Percentiles rank a stretch among this genome's conserved stretches.
Conservation (phyloP, 306 rosid genomes). For the Vachellia collinsii region DNA sequence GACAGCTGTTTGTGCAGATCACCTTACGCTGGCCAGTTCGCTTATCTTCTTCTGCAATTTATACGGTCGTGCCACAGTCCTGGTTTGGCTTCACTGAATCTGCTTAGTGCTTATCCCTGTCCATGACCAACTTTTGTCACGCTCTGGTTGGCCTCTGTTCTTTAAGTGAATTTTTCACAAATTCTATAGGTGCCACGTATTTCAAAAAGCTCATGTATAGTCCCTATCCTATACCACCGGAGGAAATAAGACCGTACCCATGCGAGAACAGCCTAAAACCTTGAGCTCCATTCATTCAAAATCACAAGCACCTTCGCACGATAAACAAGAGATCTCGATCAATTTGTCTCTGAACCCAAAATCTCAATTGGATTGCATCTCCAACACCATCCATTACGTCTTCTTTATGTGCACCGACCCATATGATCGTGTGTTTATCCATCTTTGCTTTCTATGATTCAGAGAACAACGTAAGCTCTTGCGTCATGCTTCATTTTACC, state of each 20-base stretch:
- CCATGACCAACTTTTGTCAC: background rate
- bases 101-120: background rate
- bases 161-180: background rate
- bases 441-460: background rate
- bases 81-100: background rate
- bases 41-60: background rate
- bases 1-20: background rate
- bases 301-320: background rate
- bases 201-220: background rate
- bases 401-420: background rate
- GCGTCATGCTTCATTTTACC: background rate
- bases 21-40: background rate
- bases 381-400: background rate
- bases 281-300: background rate
- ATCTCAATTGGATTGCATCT: background rate
- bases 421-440: background rate
- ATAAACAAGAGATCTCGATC: background rate
- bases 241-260: background rate
- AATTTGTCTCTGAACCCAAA: background rate
- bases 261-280: background rate
- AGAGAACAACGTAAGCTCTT: background rate
- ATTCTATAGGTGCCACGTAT: background rate
- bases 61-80: background rate
- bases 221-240: background rate
- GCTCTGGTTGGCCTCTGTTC: background rate